Base-by-base conservation (phyloP, 257 asterid species). In the Anisodus tanguticus region DNA sequence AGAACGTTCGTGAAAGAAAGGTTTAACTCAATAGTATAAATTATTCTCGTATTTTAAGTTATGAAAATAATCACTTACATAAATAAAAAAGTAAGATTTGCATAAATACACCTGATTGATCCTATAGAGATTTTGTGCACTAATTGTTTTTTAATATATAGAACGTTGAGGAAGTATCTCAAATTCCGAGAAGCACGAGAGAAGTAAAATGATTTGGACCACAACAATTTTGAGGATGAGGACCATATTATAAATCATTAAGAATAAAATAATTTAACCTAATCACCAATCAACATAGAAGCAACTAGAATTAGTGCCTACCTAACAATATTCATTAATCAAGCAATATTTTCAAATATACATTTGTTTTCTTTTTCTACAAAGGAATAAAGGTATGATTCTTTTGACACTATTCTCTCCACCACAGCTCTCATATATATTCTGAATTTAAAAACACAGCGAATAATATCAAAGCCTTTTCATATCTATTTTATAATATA, bases 311-410 rank as follows among this genome's bases (percentile, higher is more conserved):
- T 74, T 49, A 22, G 81, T 12, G 12, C 64, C n/a, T 26, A 7
- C 81, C 81, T 53, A 26, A 53, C 26, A 51, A 53, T 53, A 53
- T 53, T 22, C 47, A 76, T 53, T 76, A 76, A 53, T 31, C 47
- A 51, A 76, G 0, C 7, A 11, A 3, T 10, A 19, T 72, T 72
- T 72, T 13, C 39, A 72, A 11, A 19, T 62, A 17, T 5, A 71
- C 13, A 8, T 31, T 35, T 69, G 3, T 69, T 19, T 47, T 45
- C 4, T 47, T 11, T 19, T 47, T n/a, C 11, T 51, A 26, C 6
- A 49, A 76, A 49, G 62, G 81, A 76, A 76, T 76, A 76, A 76
- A 76, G 81, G 47, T 76, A 10, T 53, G 81, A 76, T 76, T 51
- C 47, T 76, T 76, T 51, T 76, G 45, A 76, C 81, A 7, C 47